Evolutionary conservation across 1,139 yeast species (phyloP).

Genomic region (Blastobotrys malaysiensis): DNA sequence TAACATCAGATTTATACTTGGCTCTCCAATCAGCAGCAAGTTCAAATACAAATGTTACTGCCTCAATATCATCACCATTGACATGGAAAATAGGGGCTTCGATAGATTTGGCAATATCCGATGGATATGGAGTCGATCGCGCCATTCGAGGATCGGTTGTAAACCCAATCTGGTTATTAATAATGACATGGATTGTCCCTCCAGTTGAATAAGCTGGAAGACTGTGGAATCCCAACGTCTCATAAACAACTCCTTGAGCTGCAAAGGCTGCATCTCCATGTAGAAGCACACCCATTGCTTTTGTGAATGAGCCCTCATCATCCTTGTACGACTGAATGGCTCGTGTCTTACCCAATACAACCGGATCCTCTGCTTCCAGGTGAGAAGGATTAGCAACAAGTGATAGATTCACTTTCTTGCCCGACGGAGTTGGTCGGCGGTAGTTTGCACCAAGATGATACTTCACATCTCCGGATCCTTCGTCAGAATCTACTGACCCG

Average conservation of each 20-base stretch:
- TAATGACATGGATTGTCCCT: slow-evolving; percentile 91
- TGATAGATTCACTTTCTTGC: slow-evolving; percentile 87
- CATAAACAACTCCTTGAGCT: slow-evolving; percentile 96
- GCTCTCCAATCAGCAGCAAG: slow-evolving; percentile 98
- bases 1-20: slow-evolving; percentile 87
- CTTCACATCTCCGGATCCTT: slow-evolving; percentile 95
- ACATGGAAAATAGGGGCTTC: slow-evolving; percentile 98
- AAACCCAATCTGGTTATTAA: slow-evolving; percentile 96
- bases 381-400: slow-evolving; percentile 97
- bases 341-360: slow-evolving; percentile 92
- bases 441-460: slow-evolving; percentile 98
- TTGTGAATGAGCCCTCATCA: slow-evolving; percentile 71
- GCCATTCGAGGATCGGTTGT: slow-evolving; percentile 96
- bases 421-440: slow-evolving; percentile 95
- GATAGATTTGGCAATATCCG: slow-evolving; percentile 89
- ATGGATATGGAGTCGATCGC: slow-evolving; percentile 93
- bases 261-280: slow-evolving; percentile 99
- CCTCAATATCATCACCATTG: slow-evolving; percentile 93
- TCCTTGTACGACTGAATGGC: slow-evolving; percentile 86
- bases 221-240: slow-evolving; percentile 87
- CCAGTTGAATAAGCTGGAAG: slow-evolving; percentile 94
- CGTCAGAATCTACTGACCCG: slow-evolving; percentile 70
- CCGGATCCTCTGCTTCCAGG: slow-evolving; percentile 97
- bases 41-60: slow-evolving; percentile 79
- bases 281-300: slow-evolving; percentile 82